Percentiles rank a stretch among this genome's conserved stretches.
These are phyloP conservation scores for Alternaria gansuensis DNA, from an alignment of 2,329 filamentous ascomycete genomes.

Conservation along the genomic window DNA sequence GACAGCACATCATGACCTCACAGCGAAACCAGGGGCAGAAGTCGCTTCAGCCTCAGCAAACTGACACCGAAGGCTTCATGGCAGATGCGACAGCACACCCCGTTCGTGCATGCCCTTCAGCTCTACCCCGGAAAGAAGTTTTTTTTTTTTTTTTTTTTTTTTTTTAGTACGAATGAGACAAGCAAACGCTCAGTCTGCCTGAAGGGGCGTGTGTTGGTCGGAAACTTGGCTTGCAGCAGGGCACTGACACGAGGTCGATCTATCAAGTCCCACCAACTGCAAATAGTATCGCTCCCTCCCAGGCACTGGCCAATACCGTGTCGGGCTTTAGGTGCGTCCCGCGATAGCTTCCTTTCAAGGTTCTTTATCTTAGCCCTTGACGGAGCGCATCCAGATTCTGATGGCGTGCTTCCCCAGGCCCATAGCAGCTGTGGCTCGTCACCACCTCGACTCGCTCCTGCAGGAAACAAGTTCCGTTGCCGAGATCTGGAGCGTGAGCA, in stretches of 20 bases:
- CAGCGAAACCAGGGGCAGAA: slow-evolving; percentile 26
- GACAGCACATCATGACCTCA: slow-evolving; percentile 26
- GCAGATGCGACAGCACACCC: slow-evolving; percentile 22
- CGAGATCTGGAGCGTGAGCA: slow-evolving; percentile 6
- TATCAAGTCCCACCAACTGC: slow-evolving; percentile 30
- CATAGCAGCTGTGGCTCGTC: slow-evolving; percentile 1
- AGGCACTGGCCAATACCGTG: slow-evolving; percentile 40
- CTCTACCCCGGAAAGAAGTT: not conserved
- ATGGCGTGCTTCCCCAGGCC: slow-evolving; percentile 17
- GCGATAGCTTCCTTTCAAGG: slow-evolving; percentile 35
- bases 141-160: no score
- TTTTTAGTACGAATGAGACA: slow-evolving; percentile 35
- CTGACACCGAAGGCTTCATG: slow-evolving; percentile 23
- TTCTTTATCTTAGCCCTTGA: slow-evolving; percentile 26
- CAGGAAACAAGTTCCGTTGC: slow-evolving; percentile 9
- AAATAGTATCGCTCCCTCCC: slow-evolving; percentile 30
- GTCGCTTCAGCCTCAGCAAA: slow-evolving; percentile 13
- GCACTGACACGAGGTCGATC: slow-evolving; percentile 46
- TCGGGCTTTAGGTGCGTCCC: slow-evolving; percentile 45
- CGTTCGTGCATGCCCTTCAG: slow-evolving; percentile 12
- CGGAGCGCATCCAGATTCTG: slow-evolving; percentile 18
- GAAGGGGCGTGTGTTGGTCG: slow-evolving; percentile 31
- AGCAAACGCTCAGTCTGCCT: slow-evolving; percentile 28
- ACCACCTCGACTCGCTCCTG: slow-evolving; percentile 7
- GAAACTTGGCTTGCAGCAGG: slow-evolving; percentile 31